Base-by-base conservation (phyloP, 2,329 filamentous ascomycete species). In the Pseudocercospora crystallina region DNA sequence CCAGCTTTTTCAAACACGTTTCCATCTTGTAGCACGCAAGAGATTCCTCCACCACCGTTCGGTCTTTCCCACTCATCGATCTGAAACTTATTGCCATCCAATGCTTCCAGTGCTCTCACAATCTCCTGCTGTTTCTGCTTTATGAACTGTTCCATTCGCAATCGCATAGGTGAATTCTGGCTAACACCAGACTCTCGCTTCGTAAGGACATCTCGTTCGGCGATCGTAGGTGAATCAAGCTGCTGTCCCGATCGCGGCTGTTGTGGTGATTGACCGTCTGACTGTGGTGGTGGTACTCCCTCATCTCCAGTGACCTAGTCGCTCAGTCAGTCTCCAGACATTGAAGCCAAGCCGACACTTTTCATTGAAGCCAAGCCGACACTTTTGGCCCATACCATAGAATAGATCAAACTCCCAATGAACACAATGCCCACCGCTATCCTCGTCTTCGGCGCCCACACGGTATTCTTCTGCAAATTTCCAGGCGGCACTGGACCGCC, bases 1-100 rank as follows among this genome's bases (percentile, higher is more conserved):
- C 94, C 94, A 38, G 89, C 94, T 75, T 99, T 99, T 72, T 99
- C 94, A 65, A 99, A 99, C 43, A 96, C 90, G 56, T 95, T 92
- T 61, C 94, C 91, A 59, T 96, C 90, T 71, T 99, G 94, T 13
- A 99, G 78, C 34, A 99, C 91, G 71, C 91, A 96, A 12, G 90
- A 95, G 62, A 92, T 91, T 59, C 94, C 94, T 49, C 94, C 94
- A 36, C 94, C 94, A 47, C 94, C 94, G 67, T 90, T 85, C 51
- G 88, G 85, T 44, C 94, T 84, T 55, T 83, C 80, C 94, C 94
- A 99, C 59, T 86, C 85, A 73, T 99, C 94, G 53, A 84, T 77
- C 53, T 81, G 81, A 76, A 99, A 99, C 60, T 83, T 80, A 58
- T 82, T 83, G 51, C 90, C 91, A 66, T 97, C 94, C 37, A 97